phyloP scores from a whole-genome alignment of 164 flowering plant species.

The Annona cherimola region DNA sequence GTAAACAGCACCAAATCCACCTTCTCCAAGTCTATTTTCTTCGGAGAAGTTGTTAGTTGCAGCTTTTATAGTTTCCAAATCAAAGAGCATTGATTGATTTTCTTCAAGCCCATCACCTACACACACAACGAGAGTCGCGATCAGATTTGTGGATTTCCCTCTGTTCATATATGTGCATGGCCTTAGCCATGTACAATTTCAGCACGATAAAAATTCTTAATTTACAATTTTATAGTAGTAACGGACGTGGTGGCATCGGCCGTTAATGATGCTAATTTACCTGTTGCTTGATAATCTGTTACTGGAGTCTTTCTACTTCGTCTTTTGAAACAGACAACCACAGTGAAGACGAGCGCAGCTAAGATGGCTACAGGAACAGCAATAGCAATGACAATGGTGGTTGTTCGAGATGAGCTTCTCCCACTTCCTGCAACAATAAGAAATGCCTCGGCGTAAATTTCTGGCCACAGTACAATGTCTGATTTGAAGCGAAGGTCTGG shows the following conservation, averaged over 20 bases:
- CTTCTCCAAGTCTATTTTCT: constrained; percentile 12
- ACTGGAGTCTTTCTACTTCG: no score
- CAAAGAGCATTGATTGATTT: background rate
- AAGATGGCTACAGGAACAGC: no score
- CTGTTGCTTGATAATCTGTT: background rate
- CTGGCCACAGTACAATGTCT: no score
- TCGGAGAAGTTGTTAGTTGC: constrained; percentile 11
- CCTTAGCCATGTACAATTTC: background rate
- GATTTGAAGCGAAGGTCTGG: no score
- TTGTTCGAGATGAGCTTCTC: no score
- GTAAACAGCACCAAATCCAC: constrained; percentile 14
- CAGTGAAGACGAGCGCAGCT: no score
- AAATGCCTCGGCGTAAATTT: no score
- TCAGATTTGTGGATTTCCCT: background rate
- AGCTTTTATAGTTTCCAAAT: background rate
- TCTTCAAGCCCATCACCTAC: background rate
- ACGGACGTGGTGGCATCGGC: background rate
- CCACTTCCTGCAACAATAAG: no score
- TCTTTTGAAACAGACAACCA: no score
- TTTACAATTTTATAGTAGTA: no score
- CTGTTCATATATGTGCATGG: background rate
- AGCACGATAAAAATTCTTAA: no score
- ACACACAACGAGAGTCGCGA: background rate
- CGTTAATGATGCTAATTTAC: background rate
- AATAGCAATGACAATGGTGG: no score